These are phyloP conservation scores for Silene uniflora DNA, from an alignment of 148 eudicot genomes.

Conservation along the genomic window DNA sequence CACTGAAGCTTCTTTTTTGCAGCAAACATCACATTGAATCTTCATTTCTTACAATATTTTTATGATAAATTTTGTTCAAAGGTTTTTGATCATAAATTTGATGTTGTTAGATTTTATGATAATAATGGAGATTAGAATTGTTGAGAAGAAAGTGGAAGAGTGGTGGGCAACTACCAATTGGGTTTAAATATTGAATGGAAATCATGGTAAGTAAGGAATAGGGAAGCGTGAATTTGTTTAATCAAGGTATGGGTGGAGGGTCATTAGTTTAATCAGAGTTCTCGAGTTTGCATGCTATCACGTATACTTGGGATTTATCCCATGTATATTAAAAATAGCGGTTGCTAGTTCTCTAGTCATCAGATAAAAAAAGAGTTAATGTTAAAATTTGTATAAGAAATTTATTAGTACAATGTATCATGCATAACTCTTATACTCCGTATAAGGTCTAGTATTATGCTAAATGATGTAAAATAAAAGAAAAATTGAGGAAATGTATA, in stretches of 20 bases:
- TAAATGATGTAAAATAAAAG: too few relatives aligned
- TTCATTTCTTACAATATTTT: slow-evolving; percentile 27
- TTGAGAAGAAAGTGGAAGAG: slow-evolving; percentile 8
- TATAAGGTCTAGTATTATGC: too few relatives aligned
- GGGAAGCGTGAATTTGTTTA: not conserved
- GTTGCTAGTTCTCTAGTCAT: too few relatives aligned
- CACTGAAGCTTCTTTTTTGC: slow-evolving; percentile 35
- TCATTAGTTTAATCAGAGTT: not conserved
- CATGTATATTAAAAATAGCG: too few relatives aligned
- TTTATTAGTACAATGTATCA: too few relatives aligned
- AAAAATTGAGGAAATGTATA: too few relatives aligned
- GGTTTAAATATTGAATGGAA: not conserved
- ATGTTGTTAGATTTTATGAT: slow-evolving; percentile 9
- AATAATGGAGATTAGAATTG: not conserved
- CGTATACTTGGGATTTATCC: too few relatives aligned
- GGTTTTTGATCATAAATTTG: not conserved
- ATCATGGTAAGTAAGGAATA: not conserved
- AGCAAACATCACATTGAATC: slow-evolving; percentile 52
- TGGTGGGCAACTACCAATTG: slow-evolving; percentile 11
- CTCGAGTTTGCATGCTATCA: not conserved
- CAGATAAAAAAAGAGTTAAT: too few relatives aligned
- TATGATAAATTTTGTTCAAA: not conserved
- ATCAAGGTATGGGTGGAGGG: not conserved
- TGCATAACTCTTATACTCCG: too few relatives aligned
- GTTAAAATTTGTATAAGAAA: too few relatives aligned